phyloP scores from a whole-genome alignment of 2,329 filamentous ascomycete species.

The Ilyonectria robusta region DNA sequence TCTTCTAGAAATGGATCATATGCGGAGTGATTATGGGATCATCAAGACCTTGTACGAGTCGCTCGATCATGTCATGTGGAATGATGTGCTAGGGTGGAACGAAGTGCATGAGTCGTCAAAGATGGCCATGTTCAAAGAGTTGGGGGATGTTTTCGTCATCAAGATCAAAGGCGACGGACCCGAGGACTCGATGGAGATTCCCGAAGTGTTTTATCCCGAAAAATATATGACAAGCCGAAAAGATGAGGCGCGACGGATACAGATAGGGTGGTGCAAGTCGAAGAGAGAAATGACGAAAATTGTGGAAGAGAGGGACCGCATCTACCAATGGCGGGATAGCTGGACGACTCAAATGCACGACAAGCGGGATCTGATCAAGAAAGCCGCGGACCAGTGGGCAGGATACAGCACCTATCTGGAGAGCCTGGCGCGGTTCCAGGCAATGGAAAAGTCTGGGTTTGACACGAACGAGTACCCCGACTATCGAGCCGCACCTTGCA shows the following conservation, averaged over 20 bases:
- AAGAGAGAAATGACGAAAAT: slow-evolving; percentile 48
- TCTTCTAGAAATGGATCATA: slow-evolving; percentile 59
- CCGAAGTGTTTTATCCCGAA: slow-evolving; percentile 67
- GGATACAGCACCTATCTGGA: slow-evolving; percentile 54
- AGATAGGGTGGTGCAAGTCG: slow-evolving; percentile 53
- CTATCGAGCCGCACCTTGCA: slow-evolving; percentile 56
- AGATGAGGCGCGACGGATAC: slow-evolving; percentile 62
- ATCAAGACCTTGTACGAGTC: slow-evolving; percentile 64
- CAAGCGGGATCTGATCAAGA: slow-evolving; percentile 51
- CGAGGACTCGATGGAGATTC: slow-evolving; percentile 63
- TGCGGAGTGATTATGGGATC: slow-evolving; percentile 53
- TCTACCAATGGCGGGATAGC: slow-evolving; percentile 48
- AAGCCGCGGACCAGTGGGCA: slow-evolving; percentile 51
- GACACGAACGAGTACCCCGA: slow-evolving; percentile 56
- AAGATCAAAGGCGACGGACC: slow-evolving; percentile 60
- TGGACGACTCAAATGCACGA: slow-evolving; percentile 45
- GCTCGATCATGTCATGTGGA: slow-evolving; percentile 65
- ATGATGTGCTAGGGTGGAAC: slow-evolving; percentile 56
- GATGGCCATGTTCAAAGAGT: slow-evolving; percentile 61
- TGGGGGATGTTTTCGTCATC: slow-evolving; percentile 66
- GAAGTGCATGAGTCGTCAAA: slow-evolving; percentile 54
- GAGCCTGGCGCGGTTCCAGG: slow-evolving; percentile 52
- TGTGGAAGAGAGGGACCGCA: slow-evolving; percentile 41
- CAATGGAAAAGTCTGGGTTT: slow-evolving; percentile 56
- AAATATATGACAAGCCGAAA: slow-evolving; percentile 64